phyloP scores from a whole-genome alignment of 2,329 filamentous ascomycete genomes.

The Trichoderma harzianum region DNA sequence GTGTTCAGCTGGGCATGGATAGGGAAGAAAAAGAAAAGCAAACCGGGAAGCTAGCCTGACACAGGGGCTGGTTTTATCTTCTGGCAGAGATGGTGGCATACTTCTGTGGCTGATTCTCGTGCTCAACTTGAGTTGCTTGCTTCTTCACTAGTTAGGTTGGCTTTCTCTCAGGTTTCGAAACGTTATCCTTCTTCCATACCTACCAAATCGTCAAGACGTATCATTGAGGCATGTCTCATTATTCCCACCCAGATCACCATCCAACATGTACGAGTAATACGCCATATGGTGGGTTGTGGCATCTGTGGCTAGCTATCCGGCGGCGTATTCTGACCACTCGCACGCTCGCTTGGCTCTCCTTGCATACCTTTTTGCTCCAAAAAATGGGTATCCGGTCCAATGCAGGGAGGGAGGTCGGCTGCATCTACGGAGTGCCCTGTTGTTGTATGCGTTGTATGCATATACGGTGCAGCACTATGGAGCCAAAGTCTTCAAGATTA shows the following conservation, averaged over 20 bases:
- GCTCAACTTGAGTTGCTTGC: neutral
- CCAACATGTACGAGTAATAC: neutral
- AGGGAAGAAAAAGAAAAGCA: neutral
- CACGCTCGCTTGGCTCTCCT: neutral
- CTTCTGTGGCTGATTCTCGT: neutral
- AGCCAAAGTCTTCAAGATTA: neutral
- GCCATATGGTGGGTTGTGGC: neutral
- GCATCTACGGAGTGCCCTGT: neutral
- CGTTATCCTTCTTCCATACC: neutral
- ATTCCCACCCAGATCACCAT: neutral
- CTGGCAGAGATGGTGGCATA: neutral
- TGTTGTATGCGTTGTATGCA: neutral
- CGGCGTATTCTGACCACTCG: neutral
- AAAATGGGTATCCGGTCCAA: neutral
- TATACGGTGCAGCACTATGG: neutral
- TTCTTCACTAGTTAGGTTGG: neutral
- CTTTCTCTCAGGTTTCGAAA: neutral
- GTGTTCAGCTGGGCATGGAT: conserved; percentile 16
- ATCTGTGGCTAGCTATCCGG: neutral
- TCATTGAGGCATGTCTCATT: neutral
- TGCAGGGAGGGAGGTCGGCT: neutral
- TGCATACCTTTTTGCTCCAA: neutral
- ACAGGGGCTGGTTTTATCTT: neutral
- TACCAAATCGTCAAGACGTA: neutral
- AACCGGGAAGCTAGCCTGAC: neutral